A percentile compares a stretch with the other conserved stretches of the same genome.
Evolutionary conservation across 495 filamentous ascomycete species (phyloP).

Genomic region (Penicillium manginii): DNA sequence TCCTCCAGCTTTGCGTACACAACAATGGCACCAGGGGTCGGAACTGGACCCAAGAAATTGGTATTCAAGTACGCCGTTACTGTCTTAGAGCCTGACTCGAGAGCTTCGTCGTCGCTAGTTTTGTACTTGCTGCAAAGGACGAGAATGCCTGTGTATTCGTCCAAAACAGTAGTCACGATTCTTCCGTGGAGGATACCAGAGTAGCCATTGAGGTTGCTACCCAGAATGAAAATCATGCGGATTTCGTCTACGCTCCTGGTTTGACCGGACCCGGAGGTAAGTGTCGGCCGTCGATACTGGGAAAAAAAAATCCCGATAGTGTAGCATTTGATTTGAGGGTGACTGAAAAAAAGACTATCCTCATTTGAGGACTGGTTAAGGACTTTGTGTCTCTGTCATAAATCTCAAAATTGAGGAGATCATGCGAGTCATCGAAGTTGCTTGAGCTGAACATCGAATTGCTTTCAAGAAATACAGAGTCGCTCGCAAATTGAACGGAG

Average conservation of each 20-base stretch:
- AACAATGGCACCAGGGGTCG: conserved; percentile 57
- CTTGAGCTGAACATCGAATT: no score
- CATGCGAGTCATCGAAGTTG: no score
- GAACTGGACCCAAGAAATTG: conserved; percentile 54
- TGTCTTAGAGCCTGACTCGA: neutral
- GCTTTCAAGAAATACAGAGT: no score
- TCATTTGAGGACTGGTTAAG: no score
- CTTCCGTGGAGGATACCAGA: conserved; percentile 51
- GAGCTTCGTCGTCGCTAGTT: conserved; percentile 7
- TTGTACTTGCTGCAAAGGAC: conserved; percentile 7
- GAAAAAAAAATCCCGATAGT: conserved; percentile 52
- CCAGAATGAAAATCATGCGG: conserved; percentile 2
- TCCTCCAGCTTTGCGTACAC: conserved; percentile 44
- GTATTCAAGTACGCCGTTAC: conserved; percentile 65
- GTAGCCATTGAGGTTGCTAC: conserved; percentile 57
- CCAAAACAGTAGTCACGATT: conserved; percentile 60
- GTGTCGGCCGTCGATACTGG: conserved; percentile 25
- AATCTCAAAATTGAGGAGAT: no score
- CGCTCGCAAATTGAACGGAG: no score
- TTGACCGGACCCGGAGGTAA: conserved; percentile 8
- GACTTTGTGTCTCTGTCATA: conserved; percentile 48
- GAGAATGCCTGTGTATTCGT: conserved; percentile 58
- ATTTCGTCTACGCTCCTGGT: neutral
- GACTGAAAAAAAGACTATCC: conserved; percentile 58
- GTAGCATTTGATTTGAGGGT: conserved; percentile 58